Base-by-base conservation (phyloP, 768 basidiomycete species). In the Neoboletus magnificus region DNA sequence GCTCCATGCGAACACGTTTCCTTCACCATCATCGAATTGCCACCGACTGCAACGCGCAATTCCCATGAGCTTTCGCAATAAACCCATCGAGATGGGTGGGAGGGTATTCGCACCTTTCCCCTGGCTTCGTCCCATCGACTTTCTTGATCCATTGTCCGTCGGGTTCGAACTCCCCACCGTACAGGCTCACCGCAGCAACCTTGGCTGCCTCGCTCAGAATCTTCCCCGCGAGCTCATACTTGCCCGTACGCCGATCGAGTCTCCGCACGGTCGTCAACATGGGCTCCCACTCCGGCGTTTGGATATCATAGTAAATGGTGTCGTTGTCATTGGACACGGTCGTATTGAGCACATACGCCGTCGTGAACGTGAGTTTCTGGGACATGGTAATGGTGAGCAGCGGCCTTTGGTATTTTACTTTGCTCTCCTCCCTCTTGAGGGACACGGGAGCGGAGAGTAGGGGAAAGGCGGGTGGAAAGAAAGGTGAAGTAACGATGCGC, bases 231-330 rank as follows among this genome's bases (percentile, higher is more conserved):
- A 66, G 50, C 30, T 70, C 62, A 54, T 72, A 75, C 58, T 51
- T 58, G 30, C 62, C 58, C 25, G 63, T 69, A 40, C 64, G 65
- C 5, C 62, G 46, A 59, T 76, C 68, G 23, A 74, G 66, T 47
- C 70, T 63, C 40, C 62, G 61, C 40, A 77, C 59, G 49, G 64
- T 71, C 58, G 77, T 78, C 59, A 60, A 37, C 42, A 66, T 57
- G 8, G 66, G 61, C 48, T 71, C 72, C 75, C 74, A 74, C 40
- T 68, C 64, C 18, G 72, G 74, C 32, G 75, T 77, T 36, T 70
- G 65, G 52, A 77, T 60, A 52, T 77, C 77, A 54, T 73, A 78
- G 67, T 73, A 75, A 51, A 74, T 63, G 56, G 62, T 63, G 58
- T 77, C 76, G 53, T 63, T 68, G 33, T 55, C 64, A 52, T 72